Evolutionary conservation across 129 eudicot species (phyloP).

Genomic region (Rutidosis leptorrhynchoides): DNA sequence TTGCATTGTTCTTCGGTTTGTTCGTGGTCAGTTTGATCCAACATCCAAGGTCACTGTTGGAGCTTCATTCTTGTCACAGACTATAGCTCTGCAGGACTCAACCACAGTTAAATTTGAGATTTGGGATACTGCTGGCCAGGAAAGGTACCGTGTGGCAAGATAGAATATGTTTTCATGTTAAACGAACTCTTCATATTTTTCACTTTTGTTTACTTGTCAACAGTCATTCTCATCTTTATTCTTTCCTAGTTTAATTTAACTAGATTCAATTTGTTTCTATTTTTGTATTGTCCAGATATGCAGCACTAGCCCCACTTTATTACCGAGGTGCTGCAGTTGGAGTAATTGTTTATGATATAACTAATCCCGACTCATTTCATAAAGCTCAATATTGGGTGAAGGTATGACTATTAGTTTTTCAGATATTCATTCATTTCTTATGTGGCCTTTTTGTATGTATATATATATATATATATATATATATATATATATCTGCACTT

Average conservation of each 20-base stretch:
- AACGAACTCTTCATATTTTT: not conserved
- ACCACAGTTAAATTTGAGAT: conserved; percentile 96
- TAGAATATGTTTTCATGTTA: not conserved
- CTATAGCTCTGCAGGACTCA: conserved; percentile 93
- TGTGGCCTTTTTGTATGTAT: conserved; percentile 5
- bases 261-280: not conserved
- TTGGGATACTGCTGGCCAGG: conserved; percentile 99
- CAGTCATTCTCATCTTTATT: conserved; percentile 1
- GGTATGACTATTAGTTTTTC: conserved; percentile 36
- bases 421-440: not conserved
- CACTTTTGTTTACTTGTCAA: conserved; percentile 8
- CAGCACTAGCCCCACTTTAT: conserved; percentile 93
- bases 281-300: conserved; percentile 57
- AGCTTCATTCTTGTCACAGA: conserved; percentile 98
- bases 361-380: conserved; percentile 82
- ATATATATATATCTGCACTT: too few species aligned
- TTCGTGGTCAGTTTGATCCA: conserved; percentile 98
- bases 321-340: conserved; percentile 98
- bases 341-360: conserved; percentile 85
- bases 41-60: conserved; percentile 99
- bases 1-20: conserved; percentile 98
- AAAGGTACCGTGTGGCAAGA: conserved; percentile 52
- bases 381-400: conserved; percentile 99
- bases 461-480: too few species aligned
- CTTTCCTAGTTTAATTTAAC: not conserved